phyloP scores from a whole-genome alignment of 345 rosid species.

The Geranium brycei region DNA sequence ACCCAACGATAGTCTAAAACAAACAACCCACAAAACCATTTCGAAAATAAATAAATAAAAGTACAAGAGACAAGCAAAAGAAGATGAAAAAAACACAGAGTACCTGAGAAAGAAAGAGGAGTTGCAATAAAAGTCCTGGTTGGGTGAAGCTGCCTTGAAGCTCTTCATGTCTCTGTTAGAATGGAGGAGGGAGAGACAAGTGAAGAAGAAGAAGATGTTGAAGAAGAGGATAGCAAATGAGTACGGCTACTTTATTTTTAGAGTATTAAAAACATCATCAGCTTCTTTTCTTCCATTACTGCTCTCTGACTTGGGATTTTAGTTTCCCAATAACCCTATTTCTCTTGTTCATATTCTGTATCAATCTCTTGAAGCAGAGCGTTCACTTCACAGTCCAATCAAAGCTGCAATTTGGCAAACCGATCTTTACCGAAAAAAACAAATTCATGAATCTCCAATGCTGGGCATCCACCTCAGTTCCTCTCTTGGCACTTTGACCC shows the following conservation, averaged over 20 bases:
- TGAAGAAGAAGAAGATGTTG: conserved; percentile 3
- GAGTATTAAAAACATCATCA: background rate
- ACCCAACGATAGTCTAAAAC: background rate
- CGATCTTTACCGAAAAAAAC: too few relatives aligned
- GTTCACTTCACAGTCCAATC: too few relatives aligned
- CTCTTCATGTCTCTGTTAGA: conserved; percentile 32
- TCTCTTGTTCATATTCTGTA: background rate
- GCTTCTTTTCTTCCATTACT: background rate
- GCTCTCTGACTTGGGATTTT: conserved; percentile 52
- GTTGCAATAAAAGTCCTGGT: conserved; percentile 41
- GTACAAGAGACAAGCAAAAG: too few relatives aligned
- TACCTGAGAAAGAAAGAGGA: conserved; percentile 57
- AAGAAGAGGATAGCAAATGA: conserved; percentile 19
- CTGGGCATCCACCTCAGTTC: too few relatives aligned
- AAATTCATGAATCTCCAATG: too few relatives aligned
- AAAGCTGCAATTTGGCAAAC: too few relatives aligned
- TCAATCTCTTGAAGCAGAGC: too few relatives aligned
- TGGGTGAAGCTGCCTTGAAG: conserved; percentile 40
- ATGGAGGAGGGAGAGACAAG: background rate
- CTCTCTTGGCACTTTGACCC: too few relatives aligned
- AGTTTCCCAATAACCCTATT: conserved; percentile 47
- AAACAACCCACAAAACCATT: background rate
- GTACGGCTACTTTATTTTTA: conserved; percentile 11
- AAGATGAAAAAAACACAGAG: background rate
- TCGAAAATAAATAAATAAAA: conserved; percentile 1